A percentile compares a stretch with the other conserved stretches of the same genome.
Conservation (phyloP, 352 stramenopile genomes). For the Blastocystis hominis region DNA sequence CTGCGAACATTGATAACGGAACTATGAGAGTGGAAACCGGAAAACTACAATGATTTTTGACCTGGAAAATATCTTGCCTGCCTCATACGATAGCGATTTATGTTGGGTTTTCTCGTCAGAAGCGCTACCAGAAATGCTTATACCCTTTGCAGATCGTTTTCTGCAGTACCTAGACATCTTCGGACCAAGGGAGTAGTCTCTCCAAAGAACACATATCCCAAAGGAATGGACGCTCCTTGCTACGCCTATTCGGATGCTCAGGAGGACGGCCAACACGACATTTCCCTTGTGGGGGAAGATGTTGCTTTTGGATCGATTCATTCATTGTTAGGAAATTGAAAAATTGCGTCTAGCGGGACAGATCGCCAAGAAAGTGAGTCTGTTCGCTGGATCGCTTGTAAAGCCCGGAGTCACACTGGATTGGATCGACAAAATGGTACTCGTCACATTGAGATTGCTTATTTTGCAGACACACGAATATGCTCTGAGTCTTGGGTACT, state of each 20-base stretch:
- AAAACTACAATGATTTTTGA: neutral
- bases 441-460: neutral
- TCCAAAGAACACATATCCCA: constrained; percentile 60
- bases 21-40: neutral
- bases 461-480: constrained; percentile 68
- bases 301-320: constrained; percentile 63
- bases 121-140: neutral
- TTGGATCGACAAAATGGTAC: constrained; percentile 79
- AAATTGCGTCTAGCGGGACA: constrained; percentile 68
- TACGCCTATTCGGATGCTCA: neutral
- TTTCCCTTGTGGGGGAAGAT: constrained; percentile 67
- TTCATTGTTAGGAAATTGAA: constrained; percentile 58
- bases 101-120: neutral
- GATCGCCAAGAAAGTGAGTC: constrained; percentile 71
- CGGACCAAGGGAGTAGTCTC: constrained; percentile 45
- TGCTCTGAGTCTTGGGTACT: constrained; percentile 73
- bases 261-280: constrained; percentile 63
- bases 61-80: no score
- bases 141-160: neutral
- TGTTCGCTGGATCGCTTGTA: constrained; percentile 70
- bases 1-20: constrained; percentile 12
- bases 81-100: no score
- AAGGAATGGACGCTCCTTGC: constrained; percentile 25
- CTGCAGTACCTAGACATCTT: neutral
- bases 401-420: constrained; percentile 78